Evolutionary conservation across 108 stramenopile genomes (phyloP).

Genomic region (Conticribra weissflogii): DNA sequence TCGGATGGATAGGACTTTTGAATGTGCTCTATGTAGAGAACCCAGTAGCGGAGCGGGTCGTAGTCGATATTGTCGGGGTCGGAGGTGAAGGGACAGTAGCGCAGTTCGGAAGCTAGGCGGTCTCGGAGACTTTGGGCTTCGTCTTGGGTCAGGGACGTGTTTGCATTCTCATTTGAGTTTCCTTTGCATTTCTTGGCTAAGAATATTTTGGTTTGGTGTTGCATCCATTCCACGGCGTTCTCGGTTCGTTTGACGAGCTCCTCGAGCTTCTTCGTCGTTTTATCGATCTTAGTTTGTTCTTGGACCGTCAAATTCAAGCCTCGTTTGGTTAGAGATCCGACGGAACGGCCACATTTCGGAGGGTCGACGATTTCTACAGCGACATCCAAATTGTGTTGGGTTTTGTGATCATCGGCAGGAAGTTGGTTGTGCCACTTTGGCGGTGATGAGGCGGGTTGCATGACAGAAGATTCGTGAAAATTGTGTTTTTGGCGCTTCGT

Average conservation of each 20-base stretch:
- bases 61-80: conserved; percentile 35
- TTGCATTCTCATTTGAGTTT: no score
- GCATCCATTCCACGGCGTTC: conserved; percentile 43
- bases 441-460: not conserved
- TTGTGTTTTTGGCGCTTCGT: no score
- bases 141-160: conserved; percentile 41
- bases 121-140: conserved; percentile 23
- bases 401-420: not conserved
- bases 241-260: conserved; percentile 65
- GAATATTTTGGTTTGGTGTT: conserved; percentile 3
- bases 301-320: conserved; percentile 27
- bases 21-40: conserved; percentile 79
- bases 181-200: no score
- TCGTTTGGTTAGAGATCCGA: conserved; percentile 44
- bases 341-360: conserved; percentile 73
- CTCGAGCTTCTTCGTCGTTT: conserved; percentile 61
- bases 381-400: conserved; percentile 64
- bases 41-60: conserved; percentile 82
- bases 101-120: conserved; percentile 18
- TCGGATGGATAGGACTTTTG: conserved; percentile 74
- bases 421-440: not conserved
- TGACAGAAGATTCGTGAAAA: no score
- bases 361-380: conserved; percentile 86
- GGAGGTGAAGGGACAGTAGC: conserved; percentile 22
- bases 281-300: conserved; percentile 18